Percentiles rank a stretch among this genome's conserved stretches.
Evolutionary conservation across 2,329 filamentous ascomycete genomes (phyloP).

Genomic region (Paecilomyces variotii): DNA sequence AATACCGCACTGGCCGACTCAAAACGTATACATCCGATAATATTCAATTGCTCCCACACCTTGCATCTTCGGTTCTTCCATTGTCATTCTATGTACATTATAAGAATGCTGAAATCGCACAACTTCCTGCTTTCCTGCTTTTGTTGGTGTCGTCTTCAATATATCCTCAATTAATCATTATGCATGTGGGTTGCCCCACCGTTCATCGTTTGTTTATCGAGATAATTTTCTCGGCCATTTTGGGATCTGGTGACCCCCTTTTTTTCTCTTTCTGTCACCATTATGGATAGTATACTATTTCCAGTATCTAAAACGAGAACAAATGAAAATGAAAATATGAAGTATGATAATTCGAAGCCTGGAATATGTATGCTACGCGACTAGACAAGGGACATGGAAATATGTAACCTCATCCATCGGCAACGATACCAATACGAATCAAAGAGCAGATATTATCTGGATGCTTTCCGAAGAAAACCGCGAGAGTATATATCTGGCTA

Average conservation of each 20-base stretch:
- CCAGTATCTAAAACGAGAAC: neutral
- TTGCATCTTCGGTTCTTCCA: neutral
- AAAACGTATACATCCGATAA: neutral
- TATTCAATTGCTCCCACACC: neutral
- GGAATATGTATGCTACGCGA: too few species aligned
- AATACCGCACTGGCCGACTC: neutral
- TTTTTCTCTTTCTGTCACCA: neutral
- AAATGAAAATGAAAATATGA: neutral
- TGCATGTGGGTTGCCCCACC: neutral
- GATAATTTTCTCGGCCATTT: neutral
- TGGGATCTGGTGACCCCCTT: neutral
- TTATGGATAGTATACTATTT: neutral
- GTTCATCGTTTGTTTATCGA: neutral
- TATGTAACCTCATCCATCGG: too few species aligned
- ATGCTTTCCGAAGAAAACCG: neutral
- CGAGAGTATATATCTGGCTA: neutral
- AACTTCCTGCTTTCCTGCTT: neutral
- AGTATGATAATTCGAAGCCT: neutral
- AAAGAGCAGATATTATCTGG: too few species aligned
- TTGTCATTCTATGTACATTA: neutral
- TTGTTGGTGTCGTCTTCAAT: neutral
- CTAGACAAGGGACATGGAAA: too few species aligned
- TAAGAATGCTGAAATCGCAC: neutral
- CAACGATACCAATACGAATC: too few species aligned
- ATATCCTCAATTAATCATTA: neutral